phyloP scores from a whole-genome alignment of 495 filamentous ascomycete genomes.

The Penicillium odoratum region DNA sequence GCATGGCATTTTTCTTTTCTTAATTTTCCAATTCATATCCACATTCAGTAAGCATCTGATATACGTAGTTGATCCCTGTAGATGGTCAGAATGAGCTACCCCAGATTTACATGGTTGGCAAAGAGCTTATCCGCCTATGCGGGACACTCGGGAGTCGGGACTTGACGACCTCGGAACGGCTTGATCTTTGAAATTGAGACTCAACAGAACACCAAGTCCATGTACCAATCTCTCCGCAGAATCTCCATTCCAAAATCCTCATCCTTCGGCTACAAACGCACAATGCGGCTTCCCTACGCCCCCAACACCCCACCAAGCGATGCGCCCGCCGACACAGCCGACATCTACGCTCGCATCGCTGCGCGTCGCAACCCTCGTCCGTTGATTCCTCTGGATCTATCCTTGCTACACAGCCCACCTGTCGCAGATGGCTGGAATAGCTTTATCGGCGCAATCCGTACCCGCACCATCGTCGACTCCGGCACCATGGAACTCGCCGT shows the following conservation, averaged over 20 bases:
- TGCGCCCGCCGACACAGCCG: slow-evolving; percentile 36
- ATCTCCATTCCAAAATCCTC: slow-evolving; percentile 1
- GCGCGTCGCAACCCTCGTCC: slow-evolving; percentile 62
- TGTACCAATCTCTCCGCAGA: slow-evolving; percentile 3
- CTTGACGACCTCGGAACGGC: neutral
- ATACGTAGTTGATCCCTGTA: too few species aligned
- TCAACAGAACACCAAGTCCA: neutral
- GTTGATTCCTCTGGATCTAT: slow-evolving; percentile 65
- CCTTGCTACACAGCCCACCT: slow-evolving; percentile 67
- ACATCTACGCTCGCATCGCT: slow-evolving; percentile 58
- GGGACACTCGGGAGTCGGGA: neutral
- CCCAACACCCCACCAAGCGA: slow-evolving; percentile 48
- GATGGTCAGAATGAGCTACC: neutral
- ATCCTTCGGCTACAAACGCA: slow-evolving; percentile 17
- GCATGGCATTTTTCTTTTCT: slow-evolving; percentile 37
- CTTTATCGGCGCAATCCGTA: slow-evolving; percentile 68
- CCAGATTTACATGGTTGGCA: neutral
- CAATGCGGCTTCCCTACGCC: slow-evolving; percentile 69
- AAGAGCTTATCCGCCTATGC: neutral
- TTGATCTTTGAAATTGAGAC: neutral
- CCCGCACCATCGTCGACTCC: slow-evolving; percentile 63
- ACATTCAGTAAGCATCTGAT: neutral
- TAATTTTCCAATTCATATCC: slow-evolving; percentile 8
- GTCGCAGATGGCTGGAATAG: slow-evolving; percentile 77
- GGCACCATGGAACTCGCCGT: slow-evolving; percentile 45